A percentile compares a stretch with the other conserved stretches of the same genome.
Conservation (phyloP, 306 rosid species). For the Citrullus mucosospermus region DNA sequence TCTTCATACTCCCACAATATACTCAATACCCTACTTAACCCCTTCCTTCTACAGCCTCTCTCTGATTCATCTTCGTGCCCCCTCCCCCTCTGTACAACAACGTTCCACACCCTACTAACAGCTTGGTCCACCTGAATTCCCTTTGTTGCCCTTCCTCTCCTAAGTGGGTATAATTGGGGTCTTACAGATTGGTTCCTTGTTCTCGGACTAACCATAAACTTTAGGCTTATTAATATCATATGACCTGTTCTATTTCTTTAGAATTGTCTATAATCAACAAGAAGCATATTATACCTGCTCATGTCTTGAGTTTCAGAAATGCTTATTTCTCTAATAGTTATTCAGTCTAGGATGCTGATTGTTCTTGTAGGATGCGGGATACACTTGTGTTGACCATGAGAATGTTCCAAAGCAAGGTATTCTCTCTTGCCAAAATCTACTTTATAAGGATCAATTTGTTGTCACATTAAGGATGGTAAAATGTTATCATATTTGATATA, state of each 20-base stretch:
- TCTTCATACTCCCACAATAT: too few species aligned
- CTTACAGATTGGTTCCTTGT: neutral
- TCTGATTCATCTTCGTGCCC: too few species aligned
- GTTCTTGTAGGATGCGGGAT: conserved; percentile 69
- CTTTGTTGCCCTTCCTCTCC: too few species aligned
- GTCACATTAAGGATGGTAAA: neutral
- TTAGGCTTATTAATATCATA: neutral
- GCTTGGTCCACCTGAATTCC: too few species aligned
- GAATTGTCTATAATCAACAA: neutral
- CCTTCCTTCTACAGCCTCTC: too few species aligned
- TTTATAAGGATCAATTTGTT: neutral
- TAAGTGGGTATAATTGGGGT: too few species aligned
- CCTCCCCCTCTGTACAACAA: too few species aligned
- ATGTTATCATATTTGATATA: neutral
- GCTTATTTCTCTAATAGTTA: neutral
- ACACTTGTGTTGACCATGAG: conserved; percentile 84
- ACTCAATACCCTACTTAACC: too few species aligned
- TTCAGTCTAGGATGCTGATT: conserved; percentile 9
- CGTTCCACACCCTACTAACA: too few species aligned
- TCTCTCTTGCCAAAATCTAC: neutral
- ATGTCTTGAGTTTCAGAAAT: neutral
- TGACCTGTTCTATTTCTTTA: neutral
- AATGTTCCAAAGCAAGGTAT: conserved; percentile 86
- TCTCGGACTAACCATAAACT: neutral
- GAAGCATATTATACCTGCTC: neutral